These are phyloP conservation scores for Volvox africanus DNA, from an alignment of 139 green algal species.

Conservation along the genomic window DNA sequence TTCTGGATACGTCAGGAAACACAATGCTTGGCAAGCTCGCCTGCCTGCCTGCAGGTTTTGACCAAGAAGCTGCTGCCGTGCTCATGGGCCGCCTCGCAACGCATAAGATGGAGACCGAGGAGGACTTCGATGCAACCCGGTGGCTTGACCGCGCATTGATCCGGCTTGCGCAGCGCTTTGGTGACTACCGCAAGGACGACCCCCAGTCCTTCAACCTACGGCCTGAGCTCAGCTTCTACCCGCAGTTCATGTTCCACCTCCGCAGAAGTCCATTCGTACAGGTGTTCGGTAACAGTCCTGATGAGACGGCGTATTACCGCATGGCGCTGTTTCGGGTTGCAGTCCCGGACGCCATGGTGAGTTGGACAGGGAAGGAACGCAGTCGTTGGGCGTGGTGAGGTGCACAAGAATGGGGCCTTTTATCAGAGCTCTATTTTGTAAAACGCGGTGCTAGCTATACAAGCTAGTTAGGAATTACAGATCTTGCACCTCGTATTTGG, in stretches of 20 bases:
- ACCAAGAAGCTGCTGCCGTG: conserved; percentile 96
- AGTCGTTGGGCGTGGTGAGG: too few relatives aligned
- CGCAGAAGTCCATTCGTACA: conserved; percentile 95
- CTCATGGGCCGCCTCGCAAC: conserved; percentile 86
- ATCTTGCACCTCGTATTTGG: too few relatives aligned
- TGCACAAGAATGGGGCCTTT: too few relatives aligned
- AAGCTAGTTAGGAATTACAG: too few relatives aligned
- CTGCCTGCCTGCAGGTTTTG: conserved; percentile 78
- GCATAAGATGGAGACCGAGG: conserved; percentile 93
- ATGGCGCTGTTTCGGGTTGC: conserved; percentile 89
- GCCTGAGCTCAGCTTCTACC: conserved; percentile 92
- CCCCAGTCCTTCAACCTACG: conserved; percentile 91
- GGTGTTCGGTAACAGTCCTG: conserved; percentile 96
- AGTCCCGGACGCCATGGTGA: conserved; percentile 88
- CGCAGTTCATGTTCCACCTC: conserved; percentile 99
- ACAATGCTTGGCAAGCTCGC: not conserved
- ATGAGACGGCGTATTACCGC: conserved; percentile 97
- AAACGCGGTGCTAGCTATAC: too few relatives aligned
- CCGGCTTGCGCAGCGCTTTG: conserved; percentile 70
- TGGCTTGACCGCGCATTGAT: conserved; percentile 94
- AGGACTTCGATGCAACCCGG: conserved; percentile 98
- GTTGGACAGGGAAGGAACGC: not conserved
- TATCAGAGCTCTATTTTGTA: too few relatives aligned
- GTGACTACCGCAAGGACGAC: conserved; percentile 90
- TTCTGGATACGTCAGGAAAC: too few relatives aligned